Evolutionary conservation across 768 basidiomycete genomes (phyloP).

Genomic region (Chalciporus chontae): DNA sequence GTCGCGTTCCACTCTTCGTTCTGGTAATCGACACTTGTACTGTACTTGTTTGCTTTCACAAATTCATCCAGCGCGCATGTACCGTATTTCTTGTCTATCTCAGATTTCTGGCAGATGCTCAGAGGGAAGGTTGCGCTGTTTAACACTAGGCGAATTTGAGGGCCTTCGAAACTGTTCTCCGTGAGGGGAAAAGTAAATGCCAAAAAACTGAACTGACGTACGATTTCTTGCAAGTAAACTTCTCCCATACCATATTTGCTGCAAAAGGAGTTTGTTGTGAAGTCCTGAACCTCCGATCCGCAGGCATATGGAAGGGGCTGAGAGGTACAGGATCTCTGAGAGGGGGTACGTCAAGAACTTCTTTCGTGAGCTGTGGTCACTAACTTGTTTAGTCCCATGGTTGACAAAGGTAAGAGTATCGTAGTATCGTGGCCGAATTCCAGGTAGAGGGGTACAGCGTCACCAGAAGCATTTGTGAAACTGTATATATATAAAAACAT

Average conservation of each 20-base stretch:
- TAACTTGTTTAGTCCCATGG: constrained; percentile 36
- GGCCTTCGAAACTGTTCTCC: constrained; percentile 25
- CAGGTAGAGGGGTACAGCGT: constrained; percentile 33
- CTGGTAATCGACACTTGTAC: constrained; percentile 27
- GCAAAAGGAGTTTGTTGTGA: constrained; percentile 41
- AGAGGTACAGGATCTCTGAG: constrained; percentile 34
- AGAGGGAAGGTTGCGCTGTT: constrained; percentile 40
- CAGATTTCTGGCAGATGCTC: constrained; percentile 30
- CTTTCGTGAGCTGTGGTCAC: constrained; percentile 1
- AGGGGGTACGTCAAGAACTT: background rate
- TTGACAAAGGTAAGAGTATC: constrained; percentile 37
- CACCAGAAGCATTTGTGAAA: constrained; percentile 34
- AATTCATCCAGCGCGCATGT: constrained; percentile 38
- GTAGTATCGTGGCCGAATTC: constrained; percentile 44
- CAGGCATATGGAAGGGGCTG: constrained; percentile 22
- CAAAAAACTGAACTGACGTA: constrained; percentile 9
- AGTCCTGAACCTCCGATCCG: constrained; percentile 35
- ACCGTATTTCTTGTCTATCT: constrained; percentile 31
- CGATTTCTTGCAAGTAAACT: constrained; percentile 36
- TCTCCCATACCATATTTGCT: constrained; percentile 43
- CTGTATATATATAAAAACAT: constrained; percentile 17
- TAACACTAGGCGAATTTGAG: constrained; percentile 41
- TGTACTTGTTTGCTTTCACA: constrained; percentile 26
- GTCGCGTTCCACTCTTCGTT: constrained; percentile 35
- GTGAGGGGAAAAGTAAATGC: background rate